These are phyloP conservation scores for Amanita molliuscula DNA, from an alignment of 768 basidiomycete genomes.

Conservation along the genomic window DNA sequence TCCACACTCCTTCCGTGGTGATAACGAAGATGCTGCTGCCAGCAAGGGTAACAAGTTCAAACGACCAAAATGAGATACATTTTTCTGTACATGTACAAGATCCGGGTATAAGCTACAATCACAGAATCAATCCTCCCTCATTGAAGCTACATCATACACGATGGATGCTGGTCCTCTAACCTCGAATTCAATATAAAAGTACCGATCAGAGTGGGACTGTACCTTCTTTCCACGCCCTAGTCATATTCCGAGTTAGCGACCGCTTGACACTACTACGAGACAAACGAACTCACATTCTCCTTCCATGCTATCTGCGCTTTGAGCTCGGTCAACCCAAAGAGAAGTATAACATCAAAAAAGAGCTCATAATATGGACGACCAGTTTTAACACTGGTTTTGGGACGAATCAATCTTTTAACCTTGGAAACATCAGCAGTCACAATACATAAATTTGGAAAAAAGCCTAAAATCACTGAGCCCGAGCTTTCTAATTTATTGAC, in stretches of 20 bases:
- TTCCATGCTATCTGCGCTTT: slow-evolving; percentile 35
- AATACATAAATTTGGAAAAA: slow-evolving; percentile 13
- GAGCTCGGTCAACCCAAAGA: slow-evolving; percentile 34
- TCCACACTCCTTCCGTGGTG: too few species aligned
- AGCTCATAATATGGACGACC: slow-evolving; percentile 13
- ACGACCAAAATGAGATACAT: too few species aligned
- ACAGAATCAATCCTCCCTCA: not conserved
- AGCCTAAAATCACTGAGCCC: slow-evolving; percentile 1
- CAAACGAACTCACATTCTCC: slow-evolving; percentile 22
- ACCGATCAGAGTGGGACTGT: not conserved
- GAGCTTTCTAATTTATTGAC: not conserved
- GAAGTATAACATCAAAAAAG: slow-evolving; percentile 28
- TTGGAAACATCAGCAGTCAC: slow-evolving; percentile 14
- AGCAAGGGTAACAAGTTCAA: too few species aligned
- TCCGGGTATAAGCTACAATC: not conserved
- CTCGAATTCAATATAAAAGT: not conserved
- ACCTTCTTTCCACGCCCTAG: slow-evolving; percentile 15
- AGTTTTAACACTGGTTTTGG: not conserved
- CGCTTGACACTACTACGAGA: not conserved
- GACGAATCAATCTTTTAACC: slow-evolving; percentile 2
- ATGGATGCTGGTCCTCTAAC: slow-evolving; percentile 1
- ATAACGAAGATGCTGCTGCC: too few species aligned
- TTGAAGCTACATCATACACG: not conserved
- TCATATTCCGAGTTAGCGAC: not conserved
- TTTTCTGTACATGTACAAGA: too few species aligned